Conservation (phyloP, 2,329 filamentous ascomycete genomes). For the Fusarium decemcellulare region DNA sequence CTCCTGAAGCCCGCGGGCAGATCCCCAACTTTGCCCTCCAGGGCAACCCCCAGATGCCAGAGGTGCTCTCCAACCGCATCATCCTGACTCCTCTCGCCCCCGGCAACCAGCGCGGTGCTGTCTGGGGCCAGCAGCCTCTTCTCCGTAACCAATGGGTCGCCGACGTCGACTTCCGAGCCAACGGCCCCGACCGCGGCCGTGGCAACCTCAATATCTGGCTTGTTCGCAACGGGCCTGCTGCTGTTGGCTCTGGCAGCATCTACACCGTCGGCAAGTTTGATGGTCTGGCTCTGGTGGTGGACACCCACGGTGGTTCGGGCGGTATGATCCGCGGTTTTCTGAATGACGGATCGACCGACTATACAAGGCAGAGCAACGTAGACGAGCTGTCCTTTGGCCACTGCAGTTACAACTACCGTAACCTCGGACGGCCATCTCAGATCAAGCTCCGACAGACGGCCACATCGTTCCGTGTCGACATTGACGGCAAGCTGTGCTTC, state of each 20-base stretch:
- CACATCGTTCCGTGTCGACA: constrained; percentile 79
- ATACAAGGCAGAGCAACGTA: constrained; percentile 78
- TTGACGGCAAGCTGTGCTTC: constrained; percentile 89
- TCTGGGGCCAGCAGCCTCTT: constrained; percentile 81
- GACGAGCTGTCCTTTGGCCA: constrained; percentile 93
- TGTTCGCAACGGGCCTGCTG: constrained; percentile 75
- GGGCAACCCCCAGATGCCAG: constrained; percentile 68
- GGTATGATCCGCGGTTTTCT: constrained; percentile 93
- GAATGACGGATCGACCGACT: constrained; percentile 90
- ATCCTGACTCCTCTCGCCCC: constrained; percentile 92
- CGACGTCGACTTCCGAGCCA: constrained; percentile 90
- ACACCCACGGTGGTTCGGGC: constrained; percentile 82
- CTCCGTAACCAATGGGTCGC: constrained; percentile 81
- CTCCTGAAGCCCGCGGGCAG: constrained; percentile 62
- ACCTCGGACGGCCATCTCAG: constrained; percentile 86
- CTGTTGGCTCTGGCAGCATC: constrained; percentile 80
- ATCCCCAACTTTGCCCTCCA: constrained; percentile 70
- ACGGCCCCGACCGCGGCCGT: constrained; percentile 85
- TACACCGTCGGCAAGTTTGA: constrained; percentile 91
- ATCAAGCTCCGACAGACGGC: constrained; percentile 79
- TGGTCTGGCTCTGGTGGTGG: constrained; percentile 88
- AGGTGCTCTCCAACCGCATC: constrained; percentile 88
- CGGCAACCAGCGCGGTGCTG: constrained; percentile 85
- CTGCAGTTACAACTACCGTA: constrained; percentile 92
- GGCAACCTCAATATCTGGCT: constrained; percentile 98